Conservation (phyloP, 768 basidiomycete species). For the Clitopilus hobsonii region DNA sequence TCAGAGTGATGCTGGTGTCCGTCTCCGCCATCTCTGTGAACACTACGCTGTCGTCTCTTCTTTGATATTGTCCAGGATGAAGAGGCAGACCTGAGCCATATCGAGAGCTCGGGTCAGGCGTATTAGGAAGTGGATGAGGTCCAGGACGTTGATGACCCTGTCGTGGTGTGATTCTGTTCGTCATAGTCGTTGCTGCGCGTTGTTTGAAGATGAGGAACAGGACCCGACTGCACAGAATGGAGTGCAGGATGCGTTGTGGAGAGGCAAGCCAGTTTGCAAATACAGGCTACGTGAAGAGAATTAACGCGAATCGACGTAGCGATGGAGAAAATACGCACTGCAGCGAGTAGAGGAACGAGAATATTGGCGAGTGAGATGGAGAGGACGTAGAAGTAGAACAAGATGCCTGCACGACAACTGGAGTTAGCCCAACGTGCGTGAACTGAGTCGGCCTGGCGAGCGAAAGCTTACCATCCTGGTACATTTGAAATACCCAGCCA, state of each 20-base stretch:
- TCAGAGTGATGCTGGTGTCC: neutral
- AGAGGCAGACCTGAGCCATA: neutral
- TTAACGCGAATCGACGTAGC: neutral
- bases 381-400: constrained; percentile 37
- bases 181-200: constrained; percentile 15
- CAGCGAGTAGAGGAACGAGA: constrained; percentile 30
- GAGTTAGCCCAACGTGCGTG: no score
- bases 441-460: neutral
- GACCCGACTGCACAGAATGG: constrained; percentile 35
- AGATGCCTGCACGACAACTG: no score
- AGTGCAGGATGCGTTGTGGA: constrained; percentile 40
- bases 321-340: constrained; percentile 19
- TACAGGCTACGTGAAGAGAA: constrained; percentile 16
- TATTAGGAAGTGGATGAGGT: no score
- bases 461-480: constrained; percentile 29
- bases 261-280: constrained; percentile 40
- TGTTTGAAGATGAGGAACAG: constrained; percentile 33
- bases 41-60: no score
- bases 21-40: neutral
- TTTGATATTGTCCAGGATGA: neutral
- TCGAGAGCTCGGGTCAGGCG: neutral
- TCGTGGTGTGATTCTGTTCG: constrained; percentile 5
- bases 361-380: constrained; percentile 34
- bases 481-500: constrained; percentile 31
- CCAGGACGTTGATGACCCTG: neutral